Conservation (phyloP, 768 basidiomycete species). For the Phlebiopsis flavidoalba region DNA sequence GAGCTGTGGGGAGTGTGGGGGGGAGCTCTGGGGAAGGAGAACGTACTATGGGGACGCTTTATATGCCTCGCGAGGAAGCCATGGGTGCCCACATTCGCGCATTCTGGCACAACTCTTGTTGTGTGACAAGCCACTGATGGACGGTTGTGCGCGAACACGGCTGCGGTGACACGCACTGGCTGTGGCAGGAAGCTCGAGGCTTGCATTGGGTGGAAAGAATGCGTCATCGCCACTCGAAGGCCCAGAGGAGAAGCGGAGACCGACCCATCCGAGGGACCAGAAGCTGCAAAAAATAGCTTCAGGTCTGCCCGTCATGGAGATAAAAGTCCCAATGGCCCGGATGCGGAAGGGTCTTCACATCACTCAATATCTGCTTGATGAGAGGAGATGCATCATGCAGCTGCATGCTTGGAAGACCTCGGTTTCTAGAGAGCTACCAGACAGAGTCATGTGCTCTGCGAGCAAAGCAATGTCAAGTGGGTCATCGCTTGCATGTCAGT, state of each 20-base stretch:
- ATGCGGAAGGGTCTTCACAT: constrained; percentile 1
- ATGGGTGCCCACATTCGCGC: not conserved
- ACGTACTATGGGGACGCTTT: not conserved
- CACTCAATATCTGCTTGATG: not conserved
- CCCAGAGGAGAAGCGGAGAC: not conserved
- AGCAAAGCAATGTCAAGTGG: not conserved
- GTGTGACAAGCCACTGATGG: not conserved
- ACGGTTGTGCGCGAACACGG: not conserved
- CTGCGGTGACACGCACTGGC: not conserved
- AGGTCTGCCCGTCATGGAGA: not conserved
- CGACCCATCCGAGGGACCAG: not conserved
- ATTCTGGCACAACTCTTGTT: not conserved
- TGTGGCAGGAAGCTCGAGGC: not conserved
- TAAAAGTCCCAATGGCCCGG: not conserved
- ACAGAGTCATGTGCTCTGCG: not conserved
- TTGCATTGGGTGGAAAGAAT: not conserved
- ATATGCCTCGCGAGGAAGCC: not conserved
- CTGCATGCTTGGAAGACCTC: not conserved
- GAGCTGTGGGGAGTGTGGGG: not conserved
- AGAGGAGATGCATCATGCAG: not conserved
- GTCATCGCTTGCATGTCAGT: not conserved
- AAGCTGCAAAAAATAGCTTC: not conserved
- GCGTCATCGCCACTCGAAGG: not conserved
- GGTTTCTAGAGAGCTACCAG: not conserved
- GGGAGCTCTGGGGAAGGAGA: not conserved